Base-by-base conservation (phyloP, 345 rosid species). In the Salix dunnii region DNA sequence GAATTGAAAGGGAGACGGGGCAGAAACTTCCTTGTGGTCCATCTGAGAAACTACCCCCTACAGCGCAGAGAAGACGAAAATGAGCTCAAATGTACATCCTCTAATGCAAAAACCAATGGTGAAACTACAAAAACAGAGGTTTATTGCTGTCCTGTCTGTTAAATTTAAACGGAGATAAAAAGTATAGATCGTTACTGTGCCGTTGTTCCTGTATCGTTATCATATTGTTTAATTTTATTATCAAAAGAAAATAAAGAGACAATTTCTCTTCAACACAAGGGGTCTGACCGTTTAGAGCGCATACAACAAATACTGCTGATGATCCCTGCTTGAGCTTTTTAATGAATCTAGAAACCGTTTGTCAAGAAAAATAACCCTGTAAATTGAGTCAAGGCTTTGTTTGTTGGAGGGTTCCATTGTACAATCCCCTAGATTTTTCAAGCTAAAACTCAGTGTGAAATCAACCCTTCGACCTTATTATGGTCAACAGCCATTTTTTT, bases 11-110 rank as follows among this genome's bases (percentile, higher is more conserved):
- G 80, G 90, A 92, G 80, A 92, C 88, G 2, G 97, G 91, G n/a
- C 77, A 77, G 75, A 84, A 85, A 82, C 95, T 91, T 75, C 94
- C 97, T 0, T 81, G 80, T 5, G 95, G 97, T 62, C 90, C 92
- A 33, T 84, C 91, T 0, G 97, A 91, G 83, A 90, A 88, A 71
- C 82, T 92, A 71, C 95, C 95, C 27, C 94, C 94, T 6, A 88
- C 87, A 4, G 95, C 97, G 49, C 87, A 61, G 68, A 81, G 90
- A 33, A 83, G 74, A 77, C 85, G 84, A 25, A 80, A 55, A 79
- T 67, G 48, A 76, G 48, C 23, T 40, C 16, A 10, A 51, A 58
- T 48, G 1, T 62, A 62, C n/a, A 40, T 17, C 3, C 27, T 7
- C 27, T 18, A 8, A 70, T 62, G 73, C 21, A 33, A 48, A 42